These are phyloP conservation scores for Pseudogymnoascus sp. DNA, from an alignment of 2,329 filamentous ascomycete genomes.

Conservation along the genomic window DNA sequence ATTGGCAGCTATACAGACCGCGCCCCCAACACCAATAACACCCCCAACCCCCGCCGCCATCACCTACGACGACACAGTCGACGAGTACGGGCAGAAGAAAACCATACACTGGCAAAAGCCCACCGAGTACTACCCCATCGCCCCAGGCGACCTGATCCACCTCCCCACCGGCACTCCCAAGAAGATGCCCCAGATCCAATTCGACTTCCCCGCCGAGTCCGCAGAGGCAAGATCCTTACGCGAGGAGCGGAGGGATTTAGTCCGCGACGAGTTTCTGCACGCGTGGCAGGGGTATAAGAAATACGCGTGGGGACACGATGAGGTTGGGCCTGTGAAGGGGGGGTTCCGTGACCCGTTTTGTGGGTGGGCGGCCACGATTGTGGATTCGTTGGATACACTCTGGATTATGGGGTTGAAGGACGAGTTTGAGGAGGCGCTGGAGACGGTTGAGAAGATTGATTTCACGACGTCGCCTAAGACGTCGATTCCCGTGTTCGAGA, in stretches of 20 bases:
- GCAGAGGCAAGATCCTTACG: slow-evolving; percentile 51
- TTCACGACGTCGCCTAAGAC: slow-evolving; percentile 54
- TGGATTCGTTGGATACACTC: slow-evolving; percentile 73
- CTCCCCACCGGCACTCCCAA: slow-evolving; percentile 66
- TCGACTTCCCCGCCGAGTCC: slow-evolving; percentile 59
- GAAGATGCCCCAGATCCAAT: slow-evolving; percentile 68
- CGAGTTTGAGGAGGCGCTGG: slow-evolving; percentile 71
- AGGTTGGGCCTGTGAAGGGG: slow-evolving; percentile 65
- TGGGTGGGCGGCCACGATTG: slow-evolving; percentile 80
- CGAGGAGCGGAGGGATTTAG: slow-evolving; percentile 50
- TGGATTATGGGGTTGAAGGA: slow-evolving; percentile 77
- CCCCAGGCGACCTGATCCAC: slow-evolving; percentile 54
- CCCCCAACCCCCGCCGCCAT: slow-evolving; percentile 14
- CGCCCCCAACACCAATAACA: background rate
- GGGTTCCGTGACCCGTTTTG: slow-evolving; percentile 72
- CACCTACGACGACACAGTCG: slow-evolving; percentile 10
- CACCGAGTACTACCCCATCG: slow-evolving; percentile 68
- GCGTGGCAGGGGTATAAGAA: slow-evolving; percentile 78
- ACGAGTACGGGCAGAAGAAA: background rate
- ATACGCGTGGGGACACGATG: slow-evolving; percentile 78
- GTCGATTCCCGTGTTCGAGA: slow-evolving; percentile 32
- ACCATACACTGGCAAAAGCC: slow-evolving; percentile 64
- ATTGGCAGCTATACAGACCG: background rate
- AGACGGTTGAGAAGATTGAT: slow-evolving; percentile 63
- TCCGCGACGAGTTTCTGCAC: slow-evolving; percentile 63